Evolutionary conservation across 495 filamentous ascomycete genomes (phyloP).

Genomic region (Aspergillus egyptiacus): DNA sequence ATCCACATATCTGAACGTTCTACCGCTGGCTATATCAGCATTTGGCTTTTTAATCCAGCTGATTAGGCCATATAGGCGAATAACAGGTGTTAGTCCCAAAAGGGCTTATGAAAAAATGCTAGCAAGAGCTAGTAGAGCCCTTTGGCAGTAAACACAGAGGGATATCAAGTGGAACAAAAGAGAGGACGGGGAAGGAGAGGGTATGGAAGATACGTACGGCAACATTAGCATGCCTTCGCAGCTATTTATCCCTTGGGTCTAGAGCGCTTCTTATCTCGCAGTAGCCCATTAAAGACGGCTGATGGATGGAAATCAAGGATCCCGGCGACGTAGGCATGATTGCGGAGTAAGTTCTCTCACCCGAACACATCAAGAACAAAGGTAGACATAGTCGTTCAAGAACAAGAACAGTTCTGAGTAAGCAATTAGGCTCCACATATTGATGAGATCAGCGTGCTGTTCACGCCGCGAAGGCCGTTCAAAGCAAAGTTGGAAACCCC

Average conservation of each 20-base stretch:
- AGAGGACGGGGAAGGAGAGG: background rate
- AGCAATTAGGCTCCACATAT: background rate
- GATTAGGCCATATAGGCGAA: no score
- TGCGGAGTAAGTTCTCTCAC: background rate
- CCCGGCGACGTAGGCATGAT: constrained; percentile 19
- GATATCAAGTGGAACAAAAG: constrained; percentile 1
- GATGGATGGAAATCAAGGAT: constrained; percentile 9
- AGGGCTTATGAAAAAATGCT: background rate
- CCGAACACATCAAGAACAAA: background rate
- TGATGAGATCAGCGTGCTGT: background rate
- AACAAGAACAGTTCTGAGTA: background rate
- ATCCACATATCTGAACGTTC: no score
- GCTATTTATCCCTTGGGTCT: constrained; percentile 61
- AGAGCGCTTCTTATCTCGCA: constrained; percentile 51
- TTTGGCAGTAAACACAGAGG: background rate
- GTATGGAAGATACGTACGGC: constrained; percentile 47
- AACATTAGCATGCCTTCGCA: constrained; percentile 63
- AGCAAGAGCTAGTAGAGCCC: background rate
- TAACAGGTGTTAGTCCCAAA: no score
- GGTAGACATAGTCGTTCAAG: background rate
- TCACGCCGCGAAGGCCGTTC: background rate
- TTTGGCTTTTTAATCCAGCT: no score
- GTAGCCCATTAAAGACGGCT: constrained; percentile 1
- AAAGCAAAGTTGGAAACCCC: background rate
- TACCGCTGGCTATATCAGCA: no score